Evolutionary conservation across 306 rosid species (phyloP).

Genomic region (Astragalus glycyphyllos): DNA sequence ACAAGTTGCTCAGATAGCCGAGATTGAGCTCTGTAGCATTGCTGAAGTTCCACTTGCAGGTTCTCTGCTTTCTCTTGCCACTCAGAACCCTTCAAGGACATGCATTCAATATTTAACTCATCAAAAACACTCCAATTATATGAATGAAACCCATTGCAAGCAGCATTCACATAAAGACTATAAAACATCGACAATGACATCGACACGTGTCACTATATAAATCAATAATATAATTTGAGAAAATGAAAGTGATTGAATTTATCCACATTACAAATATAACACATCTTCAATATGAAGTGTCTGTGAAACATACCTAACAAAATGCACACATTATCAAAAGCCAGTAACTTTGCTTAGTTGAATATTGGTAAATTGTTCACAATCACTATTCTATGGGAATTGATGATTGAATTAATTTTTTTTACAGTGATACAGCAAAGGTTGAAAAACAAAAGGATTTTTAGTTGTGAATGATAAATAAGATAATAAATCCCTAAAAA

Average conservation of each 20-base stretch:
- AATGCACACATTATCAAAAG: conserved; percentile 8
- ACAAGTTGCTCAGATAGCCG: conserved; percentile 93
- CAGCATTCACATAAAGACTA: not conserved
- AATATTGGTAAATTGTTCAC: not conserved
- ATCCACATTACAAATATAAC: no score
- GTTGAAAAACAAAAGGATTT: not conserved
- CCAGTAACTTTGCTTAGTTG: not conserved
- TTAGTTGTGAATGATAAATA: not conserved
- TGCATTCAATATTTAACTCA: conserved; percentile 22
- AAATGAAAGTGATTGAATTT: no score
- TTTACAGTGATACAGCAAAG: not conserved
- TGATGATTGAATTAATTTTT: conserved; percentile 1
- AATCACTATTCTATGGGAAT: conserved; percentile 14
- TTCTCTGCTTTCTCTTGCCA: conserved; percentile 96
- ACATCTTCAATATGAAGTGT: no score
- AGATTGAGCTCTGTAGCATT: conserved; percentile 94
- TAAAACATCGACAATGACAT: no score
- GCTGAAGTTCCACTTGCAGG: conserved; percentile 88
- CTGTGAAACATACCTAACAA: not conserved
- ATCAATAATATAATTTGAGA: no score
- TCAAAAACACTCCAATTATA: conserved; percentile 16
- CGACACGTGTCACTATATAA: no score
- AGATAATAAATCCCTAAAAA: conserved; percentile 32
- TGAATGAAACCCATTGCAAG: conserved; percentile 1
- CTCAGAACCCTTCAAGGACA: conserved; percentile 77